Evolutionary conservation across 169 alveolate species (phyloP).

Genomic region (Hammondia hammondi): DNA sequence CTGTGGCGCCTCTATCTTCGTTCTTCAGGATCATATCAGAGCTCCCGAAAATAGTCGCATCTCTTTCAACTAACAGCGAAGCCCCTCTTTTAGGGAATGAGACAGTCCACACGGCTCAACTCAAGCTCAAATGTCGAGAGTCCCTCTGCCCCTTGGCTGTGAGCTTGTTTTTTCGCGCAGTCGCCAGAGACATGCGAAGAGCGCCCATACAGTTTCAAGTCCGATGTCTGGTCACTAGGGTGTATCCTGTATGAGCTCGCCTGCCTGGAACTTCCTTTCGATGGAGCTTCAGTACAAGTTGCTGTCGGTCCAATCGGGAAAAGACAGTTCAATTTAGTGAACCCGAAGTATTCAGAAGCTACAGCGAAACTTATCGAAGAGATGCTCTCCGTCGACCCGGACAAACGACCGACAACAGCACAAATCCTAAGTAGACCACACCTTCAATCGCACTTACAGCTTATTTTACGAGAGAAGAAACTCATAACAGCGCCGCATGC

Average conservation of each 20-base stretch:
- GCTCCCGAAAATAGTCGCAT: no score
- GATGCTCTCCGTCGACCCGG: slow-evolving; percentile 27
- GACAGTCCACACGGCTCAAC: background rate
- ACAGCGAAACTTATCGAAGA: background rate
- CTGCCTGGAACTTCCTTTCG: slow-evolving; percentile 56
- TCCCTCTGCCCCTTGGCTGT: background rate
- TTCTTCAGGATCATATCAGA: no score
- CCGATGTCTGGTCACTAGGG: slow-evolving; percentile 95
- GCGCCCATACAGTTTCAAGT: slow-evolving; percentile 85
- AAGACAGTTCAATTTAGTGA: background rate
- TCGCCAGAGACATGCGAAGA: slow-evolving; percentile 27
- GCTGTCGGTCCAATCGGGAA: background rate
- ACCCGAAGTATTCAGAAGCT: slow-evolving; percentile 14
- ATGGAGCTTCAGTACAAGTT: background rate
- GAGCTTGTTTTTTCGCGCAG: background rate
- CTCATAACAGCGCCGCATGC: background rate
- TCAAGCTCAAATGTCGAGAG: no score
- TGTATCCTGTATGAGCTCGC: slow-evolving; percentile 93
- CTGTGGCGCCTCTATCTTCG: no score
- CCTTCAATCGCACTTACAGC: slow-evolving; percentile 23
- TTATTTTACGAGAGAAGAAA: background rate
- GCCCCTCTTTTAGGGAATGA: background rate
- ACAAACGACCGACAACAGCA: background rate
- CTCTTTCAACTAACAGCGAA: no score
- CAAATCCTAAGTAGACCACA: background rate